These are phyloP conservation scores for Aspergillus spinulosporus DNA, from an alignment of 2,329 filamentous ascomycete species.

Conservation along the genomic window DNA sequence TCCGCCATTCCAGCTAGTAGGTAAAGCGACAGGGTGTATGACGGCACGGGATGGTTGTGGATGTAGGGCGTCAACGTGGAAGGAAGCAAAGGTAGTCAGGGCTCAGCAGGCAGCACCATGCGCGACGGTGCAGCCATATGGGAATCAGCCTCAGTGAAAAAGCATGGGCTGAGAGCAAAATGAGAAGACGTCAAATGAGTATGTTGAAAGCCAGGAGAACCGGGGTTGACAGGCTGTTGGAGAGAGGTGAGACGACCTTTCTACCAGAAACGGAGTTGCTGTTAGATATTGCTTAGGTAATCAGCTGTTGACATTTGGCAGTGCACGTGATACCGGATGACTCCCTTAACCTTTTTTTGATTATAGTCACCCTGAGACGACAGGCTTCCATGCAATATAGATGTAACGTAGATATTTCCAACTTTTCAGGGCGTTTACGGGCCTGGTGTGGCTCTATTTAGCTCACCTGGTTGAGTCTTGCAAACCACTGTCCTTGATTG, in stretches of 20 bases:
- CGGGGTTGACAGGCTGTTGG: background rate
- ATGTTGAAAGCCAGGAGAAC: background rate
- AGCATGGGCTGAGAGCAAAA: slow-evolving; percentile 15
- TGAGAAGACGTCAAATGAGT: background rate
- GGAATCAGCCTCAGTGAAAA: slow-evolving; percentile 12
- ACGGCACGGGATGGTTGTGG: slow-evolving; percentile 10
- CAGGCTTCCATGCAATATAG: no score
- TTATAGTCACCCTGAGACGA: no score
- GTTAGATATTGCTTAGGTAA: background rate
- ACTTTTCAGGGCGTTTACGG: no score
- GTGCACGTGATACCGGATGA: no score
- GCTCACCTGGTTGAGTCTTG: no score
- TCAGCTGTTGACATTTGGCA: no score
- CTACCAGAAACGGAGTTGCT: background rate
- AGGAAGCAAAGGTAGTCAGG: slow-evolving; percentile 17
- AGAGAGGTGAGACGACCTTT: background rate
- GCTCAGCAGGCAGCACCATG: slow-evolving; percentile 25
- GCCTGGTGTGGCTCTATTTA: no score
- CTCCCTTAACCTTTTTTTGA: no score
- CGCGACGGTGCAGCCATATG: slow-evolving; percentile 24
- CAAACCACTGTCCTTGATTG: no score
- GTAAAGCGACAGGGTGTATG: slow-evolving; percentile 21
- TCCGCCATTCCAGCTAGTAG: slow-evolving; percentile 40
- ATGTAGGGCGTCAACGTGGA: slow-evolving; percentile 15
- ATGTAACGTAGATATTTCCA: no score